These are phyloP conservation scores for Vitis rupestris DNA, from an alignment of 164 flowering plant species.

Conservation along the genomic window DNA sequence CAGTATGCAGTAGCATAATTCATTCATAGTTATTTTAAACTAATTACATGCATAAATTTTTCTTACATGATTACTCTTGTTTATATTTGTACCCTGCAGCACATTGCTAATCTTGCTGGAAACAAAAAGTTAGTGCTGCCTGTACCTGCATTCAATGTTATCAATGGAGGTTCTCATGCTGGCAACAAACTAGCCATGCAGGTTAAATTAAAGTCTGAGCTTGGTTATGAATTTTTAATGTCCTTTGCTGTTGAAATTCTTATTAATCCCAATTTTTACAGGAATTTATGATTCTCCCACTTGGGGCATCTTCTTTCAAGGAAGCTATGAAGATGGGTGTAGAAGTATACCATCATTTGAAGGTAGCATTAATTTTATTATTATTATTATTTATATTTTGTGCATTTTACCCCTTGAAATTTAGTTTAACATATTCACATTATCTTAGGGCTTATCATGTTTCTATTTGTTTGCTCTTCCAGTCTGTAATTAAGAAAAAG, in stretches of 20 bases:
- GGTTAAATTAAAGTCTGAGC: slow-evolving; percentile 23
- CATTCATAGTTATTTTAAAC: too few relatives aligned
- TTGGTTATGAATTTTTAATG: neutral
- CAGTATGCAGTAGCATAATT: neutral
- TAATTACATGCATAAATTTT: too few relatives aligned
- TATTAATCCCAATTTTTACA: slow-evolving; percentile 24
- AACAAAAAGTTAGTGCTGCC: slow-evolving; percentile 83
- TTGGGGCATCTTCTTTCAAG: slow-evolving; percentile 82
- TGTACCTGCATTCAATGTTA: slow-evolving; percentile 94
- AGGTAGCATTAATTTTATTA: slow-evolving; percentile 31
- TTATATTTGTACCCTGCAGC: slow-evolving; percentile 42
- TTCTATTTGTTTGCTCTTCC: neutral
- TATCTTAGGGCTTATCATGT: too few relatives aligned
- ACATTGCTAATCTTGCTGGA: slow-evolving; percentile 91
- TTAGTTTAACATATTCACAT: too few relatives aligned
- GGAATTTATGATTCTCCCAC: slow-evolving; percentile 94
- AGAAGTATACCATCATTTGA: slow-evolving; percentile 86
- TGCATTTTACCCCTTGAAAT: too few relatives aligned
- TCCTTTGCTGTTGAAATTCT: neutral
- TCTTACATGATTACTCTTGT: too few relatives aligned
- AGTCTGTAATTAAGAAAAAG: slow-evolving; percentile 89
- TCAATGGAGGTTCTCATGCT: slow-evolving; percentile 95
- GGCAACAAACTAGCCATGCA: slow-evolving; percentile 97
- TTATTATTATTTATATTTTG: neutral
- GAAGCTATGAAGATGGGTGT: slow-evolving; percentile 99